A percentile compares a stretch with the other conserved stretches of the same genome.
Evolutionary conservation across 2,329 filamentous ascomycete species (phyloP).

Genomic region (Meredithiella fracta): DNA sequence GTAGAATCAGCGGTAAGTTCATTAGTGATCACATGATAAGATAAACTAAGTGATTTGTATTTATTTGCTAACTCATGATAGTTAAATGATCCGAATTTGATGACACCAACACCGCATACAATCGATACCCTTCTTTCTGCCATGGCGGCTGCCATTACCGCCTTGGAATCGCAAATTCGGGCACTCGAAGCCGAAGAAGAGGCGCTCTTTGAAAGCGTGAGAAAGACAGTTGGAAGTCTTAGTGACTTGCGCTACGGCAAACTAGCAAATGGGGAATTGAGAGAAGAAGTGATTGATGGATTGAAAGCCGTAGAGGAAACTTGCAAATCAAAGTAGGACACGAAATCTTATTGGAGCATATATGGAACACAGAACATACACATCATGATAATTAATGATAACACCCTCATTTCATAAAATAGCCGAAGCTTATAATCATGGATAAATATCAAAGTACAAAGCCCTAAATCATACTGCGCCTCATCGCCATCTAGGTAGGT

Average conservation of each 20-base stretch:
- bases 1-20: slow-evolving; percentile 39
- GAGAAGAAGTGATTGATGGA: slow-evolving; percentile 50
- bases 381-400: slow-evolving; percentile 6
- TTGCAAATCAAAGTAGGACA: slow-evolving; percentile 10
- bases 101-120: slow-evolving; percentile 43
- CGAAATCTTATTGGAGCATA: neutral
- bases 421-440: neutral
- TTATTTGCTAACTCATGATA: neutral
- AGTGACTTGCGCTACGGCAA: slow-evolving; percentile 74
- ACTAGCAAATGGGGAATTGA: slow-evolving; percentile 46
- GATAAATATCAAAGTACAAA: slow-evolving; percentile 2
- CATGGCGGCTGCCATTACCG: slow-evolving; percentile 48
- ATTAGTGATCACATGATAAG: neutral
- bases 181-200: slow-evolving; percentile 49
- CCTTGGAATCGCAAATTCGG: slow-evolving; percentile 52
- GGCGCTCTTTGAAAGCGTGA: slow-evolving; percentile 41
- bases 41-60: neutral
- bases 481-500: slow-evolving; percentile 5
- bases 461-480: neutral
- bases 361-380: slow-evolving; percentile 12
- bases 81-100: slow-evolving; percentile 18
- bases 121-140: slow-evolving; percentile 39
- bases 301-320: slow-evolving; percentile 34
- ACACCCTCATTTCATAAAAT: neutral
- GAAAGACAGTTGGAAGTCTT: slow-evolving; percentile 50